These are phyloP conservation scores for Plasmodium chabaudi DNA, from an alignment of 169 alveolate genomes.

Conservation along the genomic window DNA sequence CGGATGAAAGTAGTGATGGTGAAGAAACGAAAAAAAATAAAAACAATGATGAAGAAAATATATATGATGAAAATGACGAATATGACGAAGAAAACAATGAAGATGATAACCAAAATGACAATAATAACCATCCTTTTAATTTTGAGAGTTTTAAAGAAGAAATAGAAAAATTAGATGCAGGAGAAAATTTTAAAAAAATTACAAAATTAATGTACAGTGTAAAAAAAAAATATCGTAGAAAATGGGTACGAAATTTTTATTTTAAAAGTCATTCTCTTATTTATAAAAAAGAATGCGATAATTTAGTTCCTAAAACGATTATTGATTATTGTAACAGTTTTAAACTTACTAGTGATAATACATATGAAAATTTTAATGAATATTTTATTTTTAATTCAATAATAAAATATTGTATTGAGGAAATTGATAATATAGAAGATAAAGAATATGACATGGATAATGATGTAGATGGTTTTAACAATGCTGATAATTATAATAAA, in stretches of 20 bases:
- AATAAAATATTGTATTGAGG: constrained; percentile 35
- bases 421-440: constrained; percentile 62
- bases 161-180: constrained; percentile 40
- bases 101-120: constrained; percentile 13
- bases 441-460: constrained; percentile 9
- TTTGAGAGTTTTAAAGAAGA: constrained; percentile 50
- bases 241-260: constrained; percentile 63
- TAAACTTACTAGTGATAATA: constrained; percentile 25
- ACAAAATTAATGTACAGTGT: constrained; percentile 72
- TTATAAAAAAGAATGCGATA: constrained; percentile 61
- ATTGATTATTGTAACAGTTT: constrained; percentile 63
- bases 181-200: constrained; percentile 41
- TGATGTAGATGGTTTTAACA: constrained; percentile 8
- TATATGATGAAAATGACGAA: constrained; percentile 21
- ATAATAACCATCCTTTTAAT: constrained; percentile 17
- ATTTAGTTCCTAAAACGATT: constrained; percentile 58
- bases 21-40: constrained; percentile 18
- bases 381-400: constrained; percentile 37
- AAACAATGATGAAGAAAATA: constrained; percentile 10
- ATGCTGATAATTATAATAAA: constrained; percentile 14
- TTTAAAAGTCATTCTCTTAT: constrained; percentile 63
- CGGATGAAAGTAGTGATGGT: constrained; percentile 32
- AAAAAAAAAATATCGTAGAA: constrained; percentile 50
- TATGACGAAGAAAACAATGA: not conserved
- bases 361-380: constrained; percentile 40